Conservation (phyloP, 345 rosid genomes). For the Sisymbrium altissimum region DNA sequence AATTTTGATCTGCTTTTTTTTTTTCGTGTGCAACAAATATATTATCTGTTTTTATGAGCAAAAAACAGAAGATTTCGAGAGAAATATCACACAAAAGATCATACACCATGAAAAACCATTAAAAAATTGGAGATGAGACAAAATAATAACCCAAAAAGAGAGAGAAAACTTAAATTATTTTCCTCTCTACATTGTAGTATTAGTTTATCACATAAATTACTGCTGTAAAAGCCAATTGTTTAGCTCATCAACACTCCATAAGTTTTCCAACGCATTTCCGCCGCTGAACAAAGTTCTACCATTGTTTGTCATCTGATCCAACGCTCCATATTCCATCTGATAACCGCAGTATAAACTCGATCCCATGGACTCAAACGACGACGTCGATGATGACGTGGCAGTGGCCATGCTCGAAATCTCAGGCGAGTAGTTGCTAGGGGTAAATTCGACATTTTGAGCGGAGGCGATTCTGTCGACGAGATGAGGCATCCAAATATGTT, state of each 20-base stretch:
- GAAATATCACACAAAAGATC: not conserved
- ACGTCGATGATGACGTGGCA: constrained; percentile 5
- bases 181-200: not conserved
- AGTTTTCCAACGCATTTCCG: not conserved
- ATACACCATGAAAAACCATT: not conserved
- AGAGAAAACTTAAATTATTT: not conserved
- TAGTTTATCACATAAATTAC: not conserved
- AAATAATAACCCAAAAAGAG: not conserved
- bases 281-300: not conserved
- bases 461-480: constrained; percentile 15
- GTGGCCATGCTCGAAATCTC: constrained; percentile 1
- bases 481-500: constrained; percentile 54
- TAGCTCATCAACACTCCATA: constrained; percentile 26
- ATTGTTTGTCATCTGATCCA: not conserved
- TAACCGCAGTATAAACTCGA: constrained; percentile 4
- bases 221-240: constrained; percentile 15
- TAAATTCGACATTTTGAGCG: not conserved
- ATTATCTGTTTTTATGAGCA: too few relatives aligned
- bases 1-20: too few relatives aligned
- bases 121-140: not conserved
- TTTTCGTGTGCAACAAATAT: too few relatives aligned
- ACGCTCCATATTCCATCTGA: not conserved
- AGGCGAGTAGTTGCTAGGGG: not conserved
- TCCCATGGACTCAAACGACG: not conserved
- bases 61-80: not conserved